Evolutionary conservation across 148 eudicot genomes (phyloP), one percentile per base, ranked within the genome.

Genomic region (Nepenthes gracilis): DNA sequence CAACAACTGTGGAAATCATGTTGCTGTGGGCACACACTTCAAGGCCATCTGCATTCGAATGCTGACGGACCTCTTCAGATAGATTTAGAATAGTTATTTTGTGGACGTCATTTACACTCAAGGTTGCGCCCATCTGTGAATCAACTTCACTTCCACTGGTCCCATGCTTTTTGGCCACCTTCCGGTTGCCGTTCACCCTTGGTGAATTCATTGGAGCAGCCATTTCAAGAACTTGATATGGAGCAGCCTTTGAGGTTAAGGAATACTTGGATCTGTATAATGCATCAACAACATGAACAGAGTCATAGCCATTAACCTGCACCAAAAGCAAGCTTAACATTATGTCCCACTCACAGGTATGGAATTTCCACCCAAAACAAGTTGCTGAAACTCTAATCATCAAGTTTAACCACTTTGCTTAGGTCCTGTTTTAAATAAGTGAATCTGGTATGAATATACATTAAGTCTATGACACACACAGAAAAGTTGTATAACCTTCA

Each of bases 261-360:
- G 82, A 82, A 67, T 93, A 93, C 79, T 93, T 93, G 75, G 91
- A 80, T 23, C 81, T 85, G 72, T 86, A 93, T 57, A 84, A 62
- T 34, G 87, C 67, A 67, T 88, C 91, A 56, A 93, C 89, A 56
- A 88, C 64, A 72, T 75, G 88, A 49, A 86, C 55, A 60, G 85
- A 77, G 68, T 84, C 75, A 64, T 80, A 93, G 64, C 87, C 73
- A 76, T 78, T 82, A 70, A 93, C 98, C 98, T 93, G 86, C 38
- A 72, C 53, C 60, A 43, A 35, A 61, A 64, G 62, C 51, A 56
- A 33, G 7, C 57, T 57, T 50, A 55, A 40, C 33, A 64, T 47
- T 36, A n/a, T 6, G 34, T 36, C 12, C 55, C 47, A 47, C 34
- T 10, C 48, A 35, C 35, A 1, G 34, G 10, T 35, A 55, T 11